phyloP scores from a whole-genome alignment of 1,284 basidiomycete genomes.

The Rhizoctonia solani region DNA sequence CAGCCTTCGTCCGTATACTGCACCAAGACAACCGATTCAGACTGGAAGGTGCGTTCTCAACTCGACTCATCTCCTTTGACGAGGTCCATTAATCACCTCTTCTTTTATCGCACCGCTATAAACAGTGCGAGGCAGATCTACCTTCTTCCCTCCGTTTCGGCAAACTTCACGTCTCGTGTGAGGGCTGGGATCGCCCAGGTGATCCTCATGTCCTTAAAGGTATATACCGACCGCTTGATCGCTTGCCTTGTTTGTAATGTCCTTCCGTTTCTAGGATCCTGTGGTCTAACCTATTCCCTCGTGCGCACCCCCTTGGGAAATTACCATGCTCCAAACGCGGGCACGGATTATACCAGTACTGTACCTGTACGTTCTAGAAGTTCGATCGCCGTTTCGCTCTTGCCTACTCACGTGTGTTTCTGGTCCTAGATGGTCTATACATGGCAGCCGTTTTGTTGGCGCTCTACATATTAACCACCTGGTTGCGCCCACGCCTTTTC shows the following conservation, averaged over 20 bases:
- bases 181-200: conserved; percentile 52
- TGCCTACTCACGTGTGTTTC: conserved; percentile 38
- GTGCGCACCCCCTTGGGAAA: conserved; percentile 39
- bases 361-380: conserved; percentile 39
- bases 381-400: too few relatives aligned
- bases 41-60: conserved; percentile 46
- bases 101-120: not conserved
- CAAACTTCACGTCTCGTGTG: conserved; percentile 54
- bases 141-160: conserved; percentile 51
- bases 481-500: conserved; percentile 38
- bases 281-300: conserved; percentile 50
- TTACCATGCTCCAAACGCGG: too few relatives aligned
- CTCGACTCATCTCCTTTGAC: conserved; percentile 5
- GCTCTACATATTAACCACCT: conserved; percentile 4
- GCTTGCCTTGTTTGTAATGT: not conserved
- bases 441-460: conserved; percentile 40
- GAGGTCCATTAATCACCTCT: not conserved
- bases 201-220: conserved; percentile 55
- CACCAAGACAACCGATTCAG: conserved; percentile 47
- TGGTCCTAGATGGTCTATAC: conserved; percentile 3
- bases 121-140: conserved; percentile 54
- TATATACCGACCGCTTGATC: conserved; percentile 36
- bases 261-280: conserved; percentile 46
- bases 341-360: conserved; percentile 13
- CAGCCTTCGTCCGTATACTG: conserved; percentile 55